A percentile compares a stretch with the other conserved stretches of the same genome.
Conservation (phyloP, 352 stramenopile genomes). For the Halophytophthora polymorphica region DNA sequence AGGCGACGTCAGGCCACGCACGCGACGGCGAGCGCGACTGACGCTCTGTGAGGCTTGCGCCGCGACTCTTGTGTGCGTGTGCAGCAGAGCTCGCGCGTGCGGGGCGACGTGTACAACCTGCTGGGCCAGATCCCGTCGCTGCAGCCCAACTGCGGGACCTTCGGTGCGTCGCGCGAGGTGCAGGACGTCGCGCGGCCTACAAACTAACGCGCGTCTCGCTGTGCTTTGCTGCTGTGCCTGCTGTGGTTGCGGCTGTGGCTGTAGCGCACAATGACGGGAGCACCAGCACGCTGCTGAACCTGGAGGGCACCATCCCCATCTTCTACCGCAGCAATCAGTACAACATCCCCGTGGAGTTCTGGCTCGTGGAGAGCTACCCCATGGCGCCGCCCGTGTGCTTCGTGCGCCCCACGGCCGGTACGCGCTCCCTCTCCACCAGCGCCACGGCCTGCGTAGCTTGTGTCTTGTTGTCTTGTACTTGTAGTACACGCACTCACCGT, state of each 20-base stretch:
- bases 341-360: slow-evolving; percentile 90
- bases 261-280: slow-evolving; percentile 84
- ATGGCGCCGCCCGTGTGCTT: slow-evolving; percentile 81
- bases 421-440: background rate
- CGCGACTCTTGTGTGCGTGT: background rate
- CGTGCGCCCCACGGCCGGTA: slow-evolving; percentile 75
- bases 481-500: background rate
- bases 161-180: slow-evolving; percentile 33
- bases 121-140: slow-evolving; percentile 84
- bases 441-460: too few relatives aligned
- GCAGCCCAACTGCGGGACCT: slow-evolving; percentile 82
- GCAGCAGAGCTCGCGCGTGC: slow-evolving; percentile 82
- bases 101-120: slow-evolving; percentile 82
- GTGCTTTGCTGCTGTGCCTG: background rate
- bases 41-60: background rate
- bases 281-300: slow-evolving; percentile 79
- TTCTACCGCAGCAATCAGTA: slow-evolving; percentile 89
- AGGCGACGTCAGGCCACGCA: too few relatives aligned
- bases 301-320: slow-evolving; percentile 89
- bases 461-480: background rate
- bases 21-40: too few relatives aligned
- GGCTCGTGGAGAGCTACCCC: slow-evolving; percentile 85
- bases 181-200: background rate
- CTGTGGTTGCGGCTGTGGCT: background rate
- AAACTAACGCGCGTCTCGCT: background rate